Evolutionary conservation across 805 yeast genomes (phyloP), one percentile per base, ranked within the genome.

Genomic region (Kazachstania bromeliacearum): DNA sequence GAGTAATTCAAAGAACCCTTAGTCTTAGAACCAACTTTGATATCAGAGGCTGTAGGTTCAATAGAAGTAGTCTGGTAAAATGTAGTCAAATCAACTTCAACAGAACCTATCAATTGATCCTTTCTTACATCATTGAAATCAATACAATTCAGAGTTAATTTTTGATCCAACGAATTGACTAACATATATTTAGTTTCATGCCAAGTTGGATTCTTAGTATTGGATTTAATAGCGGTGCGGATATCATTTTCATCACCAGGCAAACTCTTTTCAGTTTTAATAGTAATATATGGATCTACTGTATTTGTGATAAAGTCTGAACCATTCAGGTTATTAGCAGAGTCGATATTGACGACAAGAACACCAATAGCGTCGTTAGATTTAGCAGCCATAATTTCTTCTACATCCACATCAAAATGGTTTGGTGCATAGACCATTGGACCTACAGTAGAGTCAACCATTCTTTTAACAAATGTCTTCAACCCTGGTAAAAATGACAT

Each of bases 391-490:
- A 82, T 66, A 15, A 81, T 58, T 42, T 79, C 85, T 53, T 78
- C 85, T 28, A 82, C 81, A 48, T 82, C 78, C 41, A 83, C 62
- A 51, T 82, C 89, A 28, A 80, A 59, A 37, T 83, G 77, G 57
- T 83, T 83, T 46, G 94, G 94, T 7, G 88, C 87, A 54, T 82
- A 82, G 41, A 83, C 59, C 77, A 81, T 75, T 29, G 89, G 92
- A 29, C 82, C 77, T 49, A 77, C 75, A 45, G 64, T 79, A 33
- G 82, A 62, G 57, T 83, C 80, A 51, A 83, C 75, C 55, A 79
- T 67, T 16, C 71, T 67, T 43, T 78, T 81, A 36, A 83, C 87
- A 51, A 82, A 77, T 3, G 76, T 65, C 17, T 84, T 70, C 52
- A 83, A 71, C 43, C 92, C 92, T 4, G 94, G 94, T 44, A 83